A percentile compares a stretch with the other conserved stretches of the same genome.
Evolutionary conservation across 2,329 filamentous ascomycete genomes (phyloP).

Genomic region (Pseudogymnoascus sp.): DNA sequence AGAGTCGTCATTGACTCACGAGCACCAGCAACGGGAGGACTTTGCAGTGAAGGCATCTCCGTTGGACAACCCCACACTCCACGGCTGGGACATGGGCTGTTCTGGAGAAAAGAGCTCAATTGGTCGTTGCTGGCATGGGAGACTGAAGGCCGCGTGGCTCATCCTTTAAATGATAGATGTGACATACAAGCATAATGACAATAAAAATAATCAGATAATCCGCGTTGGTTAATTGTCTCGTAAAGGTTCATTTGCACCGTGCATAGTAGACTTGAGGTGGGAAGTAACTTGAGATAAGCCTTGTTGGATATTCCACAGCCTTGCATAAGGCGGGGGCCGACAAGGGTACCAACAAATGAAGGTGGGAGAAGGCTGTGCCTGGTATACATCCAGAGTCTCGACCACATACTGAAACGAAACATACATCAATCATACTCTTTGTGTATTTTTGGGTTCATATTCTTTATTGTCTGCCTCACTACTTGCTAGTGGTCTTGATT

Average conservation of each 20-base stretch:
- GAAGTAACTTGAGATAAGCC: conserved; percentile 1
- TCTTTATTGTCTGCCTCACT: background rate
- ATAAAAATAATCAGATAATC: background rate
- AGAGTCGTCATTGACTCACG: conserved; percentile 72
- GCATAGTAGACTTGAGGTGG: background rate
- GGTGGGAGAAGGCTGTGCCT: conserved; percentile 8
- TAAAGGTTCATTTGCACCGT: background rate
- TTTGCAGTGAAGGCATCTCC: conserved; percentile 63
- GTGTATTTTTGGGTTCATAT: background rate
- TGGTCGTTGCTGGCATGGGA: conserved; percentile 82
- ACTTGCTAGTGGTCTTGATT: background rate
- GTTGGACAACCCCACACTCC: conserved; percentile 31
- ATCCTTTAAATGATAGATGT: conserved; percentile 2
- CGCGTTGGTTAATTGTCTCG: background rate
- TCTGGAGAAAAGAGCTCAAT: conserved; percentile 72
- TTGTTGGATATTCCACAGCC: background rate
- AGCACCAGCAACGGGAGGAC: conserved; percentile 73
- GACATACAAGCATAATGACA: conserved; percentile 5
- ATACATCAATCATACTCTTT: background rate
- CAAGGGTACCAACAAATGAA: background rate
- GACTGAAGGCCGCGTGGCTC: conserved; percentile 12
- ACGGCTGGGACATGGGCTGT: conserved; percentile 58
- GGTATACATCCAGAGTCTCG: background rate
- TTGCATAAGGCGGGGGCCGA: conserved; percentile 8
- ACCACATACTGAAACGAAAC: background rate